Percentiles rank a stretch among this genome's conserved stretches.
Evolutionary conservation across 305 asterid genomes (phyloP).

Genomic region (Ilex paraguariensis): DNA sequence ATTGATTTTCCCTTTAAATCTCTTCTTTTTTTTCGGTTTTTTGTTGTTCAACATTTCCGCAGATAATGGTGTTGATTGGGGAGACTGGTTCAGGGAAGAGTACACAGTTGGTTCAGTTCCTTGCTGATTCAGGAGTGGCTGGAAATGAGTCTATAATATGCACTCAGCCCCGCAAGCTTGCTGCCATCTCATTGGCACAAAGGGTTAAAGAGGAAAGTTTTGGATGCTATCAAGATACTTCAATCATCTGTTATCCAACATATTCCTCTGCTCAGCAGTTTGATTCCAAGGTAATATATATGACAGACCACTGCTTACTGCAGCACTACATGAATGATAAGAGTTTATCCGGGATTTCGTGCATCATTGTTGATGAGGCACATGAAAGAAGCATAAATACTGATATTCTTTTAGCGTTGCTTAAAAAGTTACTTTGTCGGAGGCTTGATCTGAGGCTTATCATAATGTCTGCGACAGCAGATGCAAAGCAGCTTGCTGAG

Average conservation of each 20-base stretch:
- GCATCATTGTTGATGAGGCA: conserved; percentile 92
- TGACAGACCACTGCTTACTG: conserved; percentile 85
- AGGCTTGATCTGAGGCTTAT: conserved; percentile 70
- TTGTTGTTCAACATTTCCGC: conserved; percentile 17
- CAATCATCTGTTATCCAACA: conserved; percentile 48
- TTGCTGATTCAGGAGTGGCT: conserved; percentile 68
- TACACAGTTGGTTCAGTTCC: conserved; percentile 94
- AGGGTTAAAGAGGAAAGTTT: conserved; percentile 79
- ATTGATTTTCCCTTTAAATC: conserved; percentile 2
- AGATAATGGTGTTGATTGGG: conserved; percentile 72
- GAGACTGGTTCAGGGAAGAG: conserved; percentile 99
- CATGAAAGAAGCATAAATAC: conserved; percentile 96
- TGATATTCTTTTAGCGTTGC: conserved; percentile 82
- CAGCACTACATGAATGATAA: conserved; percentile 79
- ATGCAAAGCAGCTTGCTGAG: conserved; percentile 67
- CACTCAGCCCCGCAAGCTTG: conserved; percentile 97
- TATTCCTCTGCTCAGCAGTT: conserved; percentile 51
- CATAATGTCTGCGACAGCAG: conserved; percentile 94
- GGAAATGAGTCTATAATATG: conserved; percentile 58
- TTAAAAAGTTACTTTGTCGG: conserved; percentile 59
- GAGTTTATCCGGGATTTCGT: conserved; percentile 55
- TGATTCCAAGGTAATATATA: conserved; percentile 57
- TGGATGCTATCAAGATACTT: conserved; percentile 55
- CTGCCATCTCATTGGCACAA: conserved; percentile 68
- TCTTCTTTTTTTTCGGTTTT: not conserved